Percentiles rank a stretch among this genome's conserved stretches.
phyloP scores from a whole-genome alignment of 352 stramenopile genomes.

The Pythium folliculosum region DNA sequence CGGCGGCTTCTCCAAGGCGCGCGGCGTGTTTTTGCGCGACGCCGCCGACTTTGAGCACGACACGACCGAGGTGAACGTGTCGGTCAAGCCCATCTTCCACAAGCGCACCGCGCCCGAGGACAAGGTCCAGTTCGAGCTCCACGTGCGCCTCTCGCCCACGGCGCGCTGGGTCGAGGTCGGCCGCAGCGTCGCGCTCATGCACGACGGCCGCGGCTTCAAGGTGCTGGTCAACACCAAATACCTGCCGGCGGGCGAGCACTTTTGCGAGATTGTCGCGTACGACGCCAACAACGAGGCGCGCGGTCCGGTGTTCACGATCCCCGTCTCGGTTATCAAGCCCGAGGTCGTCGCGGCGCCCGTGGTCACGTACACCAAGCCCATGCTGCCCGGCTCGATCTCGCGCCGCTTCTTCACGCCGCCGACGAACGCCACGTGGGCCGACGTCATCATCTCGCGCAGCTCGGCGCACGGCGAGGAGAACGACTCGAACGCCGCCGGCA shows the following conservation, averaged over 20 bases:
- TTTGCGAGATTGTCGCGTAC: constrained; percentile 83
- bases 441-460: constrained; percentile 75
- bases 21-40: constrained; percentile 87
- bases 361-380: constrained; percentile 45
- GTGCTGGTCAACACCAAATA: constrained; percentile 87
- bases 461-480: constrained; percentile 34
- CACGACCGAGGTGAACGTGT: constrained; percentile 81
- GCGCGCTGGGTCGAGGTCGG: constrained; percentile 89
- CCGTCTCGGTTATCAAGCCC: constrained; percentile 89
- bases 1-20: constrained; percentile 40
- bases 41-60: constrained; percentile 72
- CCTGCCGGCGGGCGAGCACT: constrained; percentile 83
- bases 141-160: constrained; percentile 80
- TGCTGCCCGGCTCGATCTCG: constrained; percentile 67
- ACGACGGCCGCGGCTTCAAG: constrained; percentile 85
- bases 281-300: constrained; percentile 61
- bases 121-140: constrained; percentile 89
- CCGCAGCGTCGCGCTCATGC: constrained; percentile 86
- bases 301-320: constrained; percentile 88
- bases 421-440: constrained; percentile 79
- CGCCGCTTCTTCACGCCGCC: constrained; percentile 86
- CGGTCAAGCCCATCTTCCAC: constrained; percentile 88
- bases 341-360: constrained; percentile 46
- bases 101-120: constrained; percentile 77
- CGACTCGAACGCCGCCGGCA: constrained; percentile 67